These are phyloP conservation scores for Tilletia caries DNA, from an alignment of 1,284 basidiomycete species.

Conservation along the genomic window DNA sequence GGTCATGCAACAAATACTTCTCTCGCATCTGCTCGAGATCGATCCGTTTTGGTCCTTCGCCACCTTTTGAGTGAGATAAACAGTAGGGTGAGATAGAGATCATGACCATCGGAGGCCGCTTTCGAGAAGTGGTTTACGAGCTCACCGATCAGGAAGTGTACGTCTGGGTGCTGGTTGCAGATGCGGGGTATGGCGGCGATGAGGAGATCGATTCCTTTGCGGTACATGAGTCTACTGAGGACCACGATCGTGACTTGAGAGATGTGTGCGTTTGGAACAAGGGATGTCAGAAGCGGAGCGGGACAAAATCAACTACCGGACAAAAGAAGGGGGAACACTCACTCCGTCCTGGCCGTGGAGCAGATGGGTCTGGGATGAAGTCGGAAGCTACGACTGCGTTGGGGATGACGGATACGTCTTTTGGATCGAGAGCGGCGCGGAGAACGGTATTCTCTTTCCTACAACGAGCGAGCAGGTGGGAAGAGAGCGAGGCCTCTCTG, in stretches of 20 bases:
- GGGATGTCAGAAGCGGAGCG: not conserved
- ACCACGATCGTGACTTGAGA: conserved; percentile 95
- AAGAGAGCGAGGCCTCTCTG: no score
- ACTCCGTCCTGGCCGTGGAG: conserved; percentile 18
- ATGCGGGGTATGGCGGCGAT: conserved; percentile 86
- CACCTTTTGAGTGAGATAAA: conserved; percentile 52
- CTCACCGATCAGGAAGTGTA: conserved; percentile 82
- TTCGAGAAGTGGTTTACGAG: no score
- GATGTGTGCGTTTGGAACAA: not conserved
- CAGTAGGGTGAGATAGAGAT: not conserved
- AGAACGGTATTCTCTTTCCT: conserved; percentile 84
- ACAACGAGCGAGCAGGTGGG: not conserved
- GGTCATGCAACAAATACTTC: conserved; percentile 79
- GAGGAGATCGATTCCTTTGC: conserved; percentile 94
- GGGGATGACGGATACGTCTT: conserved; percentile 64
- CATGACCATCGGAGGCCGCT: no score
- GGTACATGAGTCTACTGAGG: conserved; percentile 88
- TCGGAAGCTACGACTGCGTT: conserved; percentile 86
- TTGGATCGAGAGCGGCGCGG: conserved; percentile 63
- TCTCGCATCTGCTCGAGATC: conserved; percentile 95
- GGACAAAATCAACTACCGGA: not conserved
- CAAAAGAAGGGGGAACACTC: conserved; percentile 2
- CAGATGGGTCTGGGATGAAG: conserved; percentile 66
- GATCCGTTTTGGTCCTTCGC: conserved; percentile 91
- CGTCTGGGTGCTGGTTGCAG: conserved; percentile 75